A percentile compares a stretch with the other conserved stretches of the same genome.
phyloP scores from a whole-genome alignment of 2,329 filamentous ascomycete genomes.

The Lasiodiplodia theobromae region DNA sequence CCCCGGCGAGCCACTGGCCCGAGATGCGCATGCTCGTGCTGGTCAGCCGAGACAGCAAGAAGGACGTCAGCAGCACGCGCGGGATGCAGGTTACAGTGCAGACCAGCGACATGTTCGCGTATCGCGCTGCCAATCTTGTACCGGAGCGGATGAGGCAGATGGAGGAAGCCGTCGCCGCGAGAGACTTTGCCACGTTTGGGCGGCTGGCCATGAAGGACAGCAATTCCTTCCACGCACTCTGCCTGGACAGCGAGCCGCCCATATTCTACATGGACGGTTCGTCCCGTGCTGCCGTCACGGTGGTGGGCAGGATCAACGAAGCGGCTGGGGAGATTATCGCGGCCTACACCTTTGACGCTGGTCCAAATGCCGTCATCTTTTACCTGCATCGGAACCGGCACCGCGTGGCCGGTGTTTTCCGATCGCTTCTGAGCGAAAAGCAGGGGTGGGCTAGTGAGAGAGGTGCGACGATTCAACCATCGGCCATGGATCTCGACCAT shows the following conservation, averaged over 20 bases:
- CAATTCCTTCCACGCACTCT: constrained; percentile 96
- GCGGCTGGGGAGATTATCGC: constrained; percentile 80
- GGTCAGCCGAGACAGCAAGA: constrained; percentile 92
- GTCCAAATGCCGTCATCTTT: constrained; percentile 96
- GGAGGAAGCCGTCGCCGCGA: constrained; percentile 77
- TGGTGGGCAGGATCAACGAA: constrained; percentile 87
- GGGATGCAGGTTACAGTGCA: constrained; percentile 98
- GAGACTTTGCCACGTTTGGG: constrained; percentile 86
- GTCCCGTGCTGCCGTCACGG: constrained; percentile 82
- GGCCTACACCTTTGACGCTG: constrained; percentile 97
- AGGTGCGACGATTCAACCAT: constrained; percentile 38
- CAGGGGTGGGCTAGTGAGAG: constrained; percentile 72
- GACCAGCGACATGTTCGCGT: constrained; percentile 85
- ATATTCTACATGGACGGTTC: constrained; percentile 99
- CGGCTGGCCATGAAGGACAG: constrained; percentile 95
- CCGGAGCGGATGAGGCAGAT: constrained; percentile 83
- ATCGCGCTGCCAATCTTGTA: constrained; percentile 77
- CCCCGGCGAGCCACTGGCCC: constrained; percentile 90
- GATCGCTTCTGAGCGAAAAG: constrained; percentile 67
- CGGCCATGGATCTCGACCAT: not conserved
- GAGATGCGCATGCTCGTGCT: constrained; percentile 92
- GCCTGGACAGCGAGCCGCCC: constrained; percentile 92
- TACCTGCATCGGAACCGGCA: constrained; percentile 79
- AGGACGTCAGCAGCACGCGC: constrained; percentile 88
- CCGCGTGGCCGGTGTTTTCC: constrained; percentile 79